Percentiles rank a stretch among this genome's conserved stretches.
phyloP scores from a whole-genome alignment of 2,329 filamentous ascomycete species.

The Fusarium nygamai region DNA sequence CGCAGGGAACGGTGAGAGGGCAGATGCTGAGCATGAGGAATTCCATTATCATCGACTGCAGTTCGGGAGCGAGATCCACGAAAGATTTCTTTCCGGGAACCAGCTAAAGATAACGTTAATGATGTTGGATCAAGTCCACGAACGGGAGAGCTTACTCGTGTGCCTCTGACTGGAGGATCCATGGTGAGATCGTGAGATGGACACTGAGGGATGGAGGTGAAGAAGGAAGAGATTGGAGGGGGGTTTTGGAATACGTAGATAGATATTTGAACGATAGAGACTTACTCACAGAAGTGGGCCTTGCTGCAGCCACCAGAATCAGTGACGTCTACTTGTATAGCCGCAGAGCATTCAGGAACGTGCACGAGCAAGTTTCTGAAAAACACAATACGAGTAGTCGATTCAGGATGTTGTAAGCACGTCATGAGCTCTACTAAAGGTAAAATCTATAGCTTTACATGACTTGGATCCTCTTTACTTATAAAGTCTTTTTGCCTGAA shows the following conservation, averaged over 20 bases:
- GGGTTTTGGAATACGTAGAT: neutral
- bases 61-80: neutral
- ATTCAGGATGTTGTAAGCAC: neutral
- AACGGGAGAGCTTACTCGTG: neutral
- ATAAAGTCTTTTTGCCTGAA: fast-evolving
- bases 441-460: fast-evolving
- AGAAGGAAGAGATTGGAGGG: neutral
- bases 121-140: too few species aligned
- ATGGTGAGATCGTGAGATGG: neutral
- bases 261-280: neutral
- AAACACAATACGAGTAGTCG: too few species aligned
- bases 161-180: neutral
- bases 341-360: neutral
- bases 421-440: fast-evolving
- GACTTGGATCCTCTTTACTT: fast-evolving
- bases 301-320: neutral
- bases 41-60: neutral
- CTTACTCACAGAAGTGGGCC: neutral
- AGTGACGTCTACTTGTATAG: neutral
- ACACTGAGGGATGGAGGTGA: neutral
- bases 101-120: neutral
- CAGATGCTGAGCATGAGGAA: neutral
- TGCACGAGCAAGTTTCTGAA: neutral
- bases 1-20: neutral
- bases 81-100: neutral